A percentile compares a stretch with the other conserved stretches of the same genome.
Evolutionary conservation across 2,329 filamentous ascomycete genomes (phyloP).

Genomic region (Alternaria conjuncta): DNA sequence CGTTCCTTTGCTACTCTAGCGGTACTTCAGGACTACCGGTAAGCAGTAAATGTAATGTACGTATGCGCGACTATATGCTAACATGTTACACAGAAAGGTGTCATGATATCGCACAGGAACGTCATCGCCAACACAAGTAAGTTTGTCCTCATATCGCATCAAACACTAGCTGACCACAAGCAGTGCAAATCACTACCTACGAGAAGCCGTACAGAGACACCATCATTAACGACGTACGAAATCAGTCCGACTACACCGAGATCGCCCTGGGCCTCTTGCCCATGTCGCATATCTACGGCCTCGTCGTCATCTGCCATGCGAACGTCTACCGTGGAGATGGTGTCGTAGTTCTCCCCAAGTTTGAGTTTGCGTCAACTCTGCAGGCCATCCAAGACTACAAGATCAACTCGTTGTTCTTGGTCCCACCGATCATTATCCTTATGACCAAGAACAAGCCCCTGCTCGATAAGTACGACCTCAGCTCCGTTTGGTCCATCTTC

Average conservation of each 20-base stretch:
- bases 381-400: slow-evolving; percentile 70
- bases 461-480: slow-evolving; percentile 73
- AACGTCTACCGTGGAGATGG: slow-evolving; percentile 75
- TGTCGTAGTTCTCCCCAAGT: slow-evolving; percentile 75
- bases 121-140: slow-evolving; percentile 73
- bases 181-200: slow-evolving; percentile 64
- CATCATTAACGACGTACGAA: slow-evolving; percentile 39
- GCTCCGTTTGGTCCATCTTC: slow-evolving; percentile 69
- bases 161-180: slow-evolving; percentile 2
- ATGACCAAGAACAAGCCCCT: slow-evolving; percentile 70
- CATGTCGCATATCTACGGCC: slow-evolving; percentile 81
- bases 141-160: not conserved
- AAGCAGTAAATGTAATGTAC: slow-evolving; percentile 33
- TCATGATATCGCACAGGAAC: slow-evolving; percentile 81
- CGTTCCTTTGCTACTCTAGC: slow-evolving; percentile 81
- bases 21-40: slow-evolving; percentile 80
- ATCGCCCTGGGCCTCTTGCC: slow-evolving; percentile 73
- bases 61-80: not conserved
- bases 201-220: slow-evolving; percentile 56
- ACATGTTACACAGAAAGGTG: slow-evolving; percentile 67
- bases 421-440: slow-evolving; percentile 80
- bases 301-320: slow-evolving; percentile 73
- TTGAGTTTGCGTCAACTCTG: slow-evolving; percentile 72
- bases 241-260: slow-evolving; percentile 56
- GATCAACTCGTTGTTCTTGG: slow-evolving; percentile 71